Conservation (phyloP, 2,329 filamentous ascomycete species). For the Hirsutella rhossiliensis region DNA sequence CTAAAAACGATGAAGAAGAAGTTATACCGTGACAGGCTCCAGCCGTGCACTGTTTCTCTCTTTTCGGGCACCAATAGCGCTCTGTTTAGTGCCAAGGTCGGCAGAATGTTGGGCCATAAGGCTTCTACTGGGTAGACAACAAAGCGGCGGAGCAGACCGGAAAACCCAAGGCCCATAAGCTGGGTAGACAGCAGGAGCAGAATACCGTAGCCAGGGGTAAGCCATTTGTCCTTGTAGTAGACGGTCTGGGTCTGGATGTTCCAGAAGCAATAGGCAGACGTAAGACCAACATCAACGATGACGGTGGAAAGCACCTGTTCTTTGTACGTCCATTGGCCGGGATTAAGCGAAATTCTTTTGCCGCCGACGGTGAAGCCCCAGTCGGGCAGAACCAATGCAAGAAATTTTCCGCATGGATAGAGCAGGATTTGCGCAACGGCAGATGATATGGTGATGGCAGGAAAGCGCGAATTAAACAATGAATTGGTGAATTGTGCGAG, state of each 20-base stretch:
- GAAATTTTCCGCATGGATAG: conserved; percentile 24
- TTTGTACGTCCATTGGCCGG: conserved; percentile 28
- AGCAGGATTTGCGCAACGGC: conserved; percentile 24
- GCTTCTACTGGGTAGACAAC: conserved; percentile 21
- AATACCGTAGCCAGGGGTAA: conserved; percentile 13
- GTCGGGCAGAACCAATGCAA: conserved; percentile 28
- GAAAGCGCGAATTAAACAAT: conserved; percentile 7
- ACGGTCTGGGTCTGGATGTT: conserved; percentile 13
- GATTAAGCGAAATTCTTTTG: conserved; percentile 22
- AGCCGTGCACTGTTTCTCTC: conserved; percentile 25
- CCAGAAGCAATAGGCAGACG: conserved; percentile 8
- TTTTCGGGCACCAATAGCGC: conserved; percentile 19
- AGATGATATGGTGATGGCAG: conserved; percentile 2
- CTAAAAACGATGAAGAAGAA: conserved; percentile 28
- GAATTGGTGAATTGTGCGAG: conserved; percentile 6
- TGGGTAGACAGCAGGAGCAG: conserved; percentile 19
- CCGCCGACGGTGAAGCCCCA: conserved; percentile 25
- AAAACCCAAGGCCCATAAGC: conserved; percentile 19
- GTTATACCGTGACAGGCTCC: conserved; percentile 30
- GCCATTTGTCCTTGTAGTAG: conserved; percentile 17
- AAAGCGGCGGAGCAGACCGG: conserved; percentile 20
- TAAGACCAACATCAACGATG: conserved; percentile 13
- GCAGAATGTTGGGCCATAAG: conserved; percentile 20
- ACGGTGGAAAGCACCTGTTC: conserved; percentile 31
- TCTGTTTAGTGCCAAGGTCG: conserved; percentile 20